Evolutionary conservation across 179 eudicot species (phyloP).

Genomic region (Spinacia oleracea): DNA sequence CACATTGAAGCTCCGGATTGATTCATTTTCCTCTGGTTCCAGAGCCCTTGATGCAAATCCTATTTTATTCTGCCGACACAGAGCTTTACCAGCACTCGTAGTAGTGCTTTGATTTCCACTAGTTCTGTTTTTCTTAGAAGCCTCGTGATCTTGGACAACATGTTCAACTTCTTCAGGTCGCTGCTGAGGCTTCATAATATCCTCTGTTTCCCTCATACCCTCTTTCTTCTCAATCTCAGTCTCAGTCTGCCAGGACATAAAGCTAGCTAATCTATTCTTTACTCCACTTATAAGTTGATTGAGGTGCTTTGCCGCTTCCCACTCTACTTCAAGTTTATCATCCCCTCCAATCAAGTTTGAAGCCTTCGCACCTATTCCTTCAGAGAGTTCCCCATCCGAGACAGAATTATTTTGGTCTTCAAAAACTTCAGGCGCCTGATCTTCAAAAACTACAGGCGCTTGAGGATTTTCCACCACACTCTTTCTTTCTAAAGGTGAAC

Average conservation of each 20-base stretch:
- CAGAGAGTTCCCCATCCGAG: slow-evolving; percentile 25
- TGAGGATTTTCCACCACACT: slow-evolving; percentile 30
- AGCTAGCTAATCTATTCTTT: slow-evolving; percentile 44
- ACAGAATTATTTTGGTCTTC: slow-evolving; percentile 27
- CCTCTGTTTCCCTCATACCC: slow-evolving; percentile 35
- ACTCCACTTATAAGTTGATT: slow-evolving; percentile 46
- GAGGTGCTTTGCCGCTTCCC: slow-evolving; percentile 49
- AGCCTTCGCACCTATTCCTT: slow-evolving; percentile 26
- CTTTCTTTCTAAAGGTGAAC: slow-evolving; percentile 32
- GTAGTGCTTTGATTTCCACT: slow-evolving; percentile 14
- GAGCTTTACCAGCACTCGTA: slow-evolving; percentile 11
- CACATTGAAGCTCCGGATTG: slow-evolving; percentile 2
- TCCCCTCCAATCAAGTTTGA: slow-evolving; percentile 34
- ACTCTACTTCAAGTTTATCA: slow-evolving; percentile 42
- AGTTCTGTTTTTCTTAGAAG: slow-evolving; percentile 14
- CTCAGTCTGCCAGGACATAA: slow-evolving; percentile 45
- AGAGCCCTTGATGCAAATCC: slow-evolving; percentile 15
- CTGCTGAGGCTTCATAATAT: slow-evolving; percentile 32
- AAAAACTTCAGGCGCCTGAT: slow-evolving; percentile 20
- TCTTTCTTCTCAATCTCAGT: slow-evolving; percentile 37
- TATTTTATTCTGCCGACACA: slow-evolving; percentile 14
- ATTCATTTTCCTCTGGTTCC: slow-evolving; percentile 21
- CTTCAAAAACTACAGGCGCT: slow-evolving; percentile 27
- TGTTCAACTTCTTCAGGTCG: slow-evolving; percentile 31
- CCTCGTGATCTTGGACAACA: slow-evolving; percentile 32